A percentile compares a stretch with the other conserved stretches of the same genome.
Evolutionary conservation across 2,329 filamentous ascomycete genomes (phyloP).

Genomic region (Colletotrichum falcatum): DNA sequence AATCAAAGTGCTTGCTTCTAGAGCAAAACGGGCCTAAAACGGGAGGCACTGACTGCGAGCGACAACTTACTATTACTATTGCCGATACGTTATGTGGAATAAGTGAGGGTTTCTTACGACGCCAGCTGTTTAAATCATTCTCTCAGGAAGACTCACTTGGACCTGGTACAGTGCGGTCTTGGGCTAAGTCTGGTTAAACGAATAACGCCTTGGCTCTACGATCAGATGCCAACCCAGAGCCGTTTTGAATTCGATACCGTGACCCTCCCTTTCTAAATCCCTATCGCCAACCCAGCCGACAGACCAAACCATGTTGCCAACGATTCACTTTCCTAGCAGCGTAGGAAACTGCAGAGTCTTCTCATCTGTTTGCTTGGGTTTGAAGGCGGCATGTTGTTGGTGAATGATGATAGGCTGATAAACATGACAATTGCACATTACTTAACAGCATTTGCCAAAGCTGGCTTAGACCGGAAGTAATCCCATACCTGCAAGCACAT

Average conservation of each 20-base stretch:
- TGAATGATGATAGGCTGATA: background rate
- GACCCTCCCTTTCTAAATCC: constrained; percentile 45
- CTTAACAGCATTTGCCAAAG: constrained; percentile 39
- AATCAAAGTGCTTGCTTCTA: background rate
- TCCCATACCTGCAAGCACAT: background rate
- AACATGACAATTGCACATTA: background rate
- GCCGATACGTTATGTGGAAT: constrained; percentile 76
- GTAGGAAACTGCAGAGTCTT: background rate
- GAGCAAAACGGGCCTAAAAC: background rate
- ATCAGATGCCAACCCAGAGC: constrained; percentile 67
- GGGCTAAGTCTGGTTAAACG: constrained; percentile 73
- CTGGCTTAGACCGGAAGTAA: background rate
- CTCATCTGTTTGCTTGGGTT: constrained; percentile 7
- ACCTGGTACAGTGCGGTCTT: constrained; percentile 71
- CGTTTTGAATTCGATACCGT: constrained; percentile 49
- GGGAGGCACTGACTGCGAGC: background rate
- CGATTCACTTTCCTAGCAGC: constrained; percentile 41
- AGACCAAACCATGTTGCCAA: background rate
- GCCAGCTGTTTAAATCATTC: constrained; percentile 73
- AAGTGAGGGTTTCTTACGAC: constrained; percentile 69
- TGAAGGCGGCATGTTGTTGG: background rate
- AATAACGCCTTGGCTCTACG: constrained; percentile 69
- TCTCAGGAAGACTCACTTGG: constrained; percentile 71
- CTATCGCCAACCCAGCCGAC: background rate
- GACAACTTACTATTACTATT: constrained; percentile 58